A percentile compares a stretch with the other conserved stretches of the same genome.
Conservation (phyloP, 192 early-diverging fungal genomes). For the Spizellomyces punctatus region DNA sequence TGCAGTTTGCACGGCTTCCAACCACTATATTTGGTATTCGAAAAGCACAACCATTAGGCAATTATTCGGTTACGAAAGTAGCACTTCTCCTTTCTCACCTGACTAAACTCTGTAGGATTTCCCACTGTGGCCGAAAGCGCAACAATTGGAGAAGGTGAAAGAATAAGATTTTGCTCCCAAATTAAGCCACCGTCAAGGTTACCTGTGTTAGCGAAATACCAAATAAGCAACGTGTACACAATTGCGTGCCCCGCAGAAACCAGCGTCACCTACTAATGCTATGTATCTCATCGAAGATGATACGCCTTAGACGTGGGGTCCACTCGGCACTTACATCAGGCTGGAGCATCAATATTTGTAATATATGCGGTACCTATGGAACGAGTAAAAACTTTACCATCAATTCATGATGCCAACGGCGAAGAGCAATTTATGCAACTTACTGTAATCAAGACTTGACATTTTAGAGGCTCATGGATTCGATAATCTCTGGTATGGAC, state of each 20-base stretch:
- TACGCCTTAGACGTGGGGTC: conserved; percentile 36
- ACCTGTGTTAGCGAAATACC: conserved; percentile 27
- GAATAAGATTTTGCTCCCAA: conserved; percentile 46
- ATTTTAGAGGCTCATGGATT: conserved; percentile 25
- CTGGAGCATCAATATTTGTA: conserved; percentile 27
- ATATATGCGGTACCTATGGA: conserved; percentile 29
- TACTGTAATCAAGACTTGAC: conserved; percentile 48
- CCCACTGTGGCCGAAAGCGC: conserved; percentile 50
- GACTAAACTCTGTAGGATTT: conserved; percentile 26
- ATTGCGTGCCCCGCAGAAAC: background rate
- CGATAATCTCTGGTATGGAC: conserved; percentile 45
- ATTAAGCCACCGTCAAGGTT: conserved; percentile 31
- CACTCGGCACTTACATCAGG: conserved; percentile 23
- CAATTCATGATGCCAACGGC: background rate
- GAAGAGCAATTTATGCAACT: background rate
- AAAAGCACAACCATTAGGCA: background rate
- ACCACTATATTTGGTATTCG: conserved; percentile 33
- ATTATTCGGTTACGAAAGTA: background rate
- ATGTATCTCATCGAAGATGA: conserved; percentile 53
- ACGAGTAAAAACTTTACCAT: conserved; percentile 17
- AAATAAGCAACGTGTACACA: background rate
- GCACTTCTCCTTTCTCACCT: background rate
- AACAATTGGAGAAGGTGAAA: conserved; percentile 44
- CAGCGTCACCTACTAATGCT: background rate
- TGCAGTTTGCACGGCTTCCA: conserved; percentile 17